Conservation (phyloP, 176 grass and related monocot species). For the Lolium multiflorum region DNA sequence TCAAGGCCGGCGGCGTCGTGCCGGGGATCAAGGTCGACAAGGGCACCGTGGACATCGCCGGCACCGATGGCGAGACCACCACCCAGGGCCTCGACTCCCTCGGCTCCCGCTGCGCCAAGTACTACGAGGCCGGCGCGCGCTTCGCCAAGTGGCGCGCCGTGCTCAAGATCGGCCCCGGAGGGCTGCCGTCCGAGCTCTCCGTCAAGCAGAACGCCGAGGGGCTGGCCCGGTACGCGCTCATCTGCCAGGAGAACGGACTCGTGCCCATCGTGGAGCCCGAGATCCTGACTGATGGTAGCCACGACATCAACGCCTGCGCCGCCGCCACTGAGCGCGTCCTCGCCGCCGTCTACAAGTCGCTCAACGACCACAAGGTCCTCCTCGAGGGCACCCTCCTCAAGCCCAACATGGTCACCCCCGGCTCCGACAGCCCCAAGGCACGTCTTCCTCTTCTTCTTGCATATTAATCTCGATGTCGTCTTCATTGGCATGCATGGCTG, state of each 20-base stretch:
- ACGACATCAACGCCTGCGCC: conserved; percentile 77
- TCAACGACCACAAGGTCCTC: conserved; percentile 89
- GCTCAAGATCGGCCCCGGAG: conserved; percentile 72
- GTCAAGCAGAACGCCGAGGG: conserved; percentile 85
- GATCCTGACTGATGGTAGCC: conserved; percentile 83
- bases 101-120: conserved; percentile 66
- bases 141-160: conserved; percentile 97
- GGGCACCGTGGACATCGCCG: conserved; percentile 82
- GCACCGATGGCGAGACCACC: conserved; percentile 82
- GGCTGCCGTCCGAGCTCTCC: conserved; percentile 78
- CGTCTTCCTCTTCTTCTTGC: background rate
- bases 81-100: conserved; percentile 88
- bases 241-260: conserved; percentile 91
- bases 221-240: conserved; percentile 76
- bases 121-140: conserved; percentile 86
- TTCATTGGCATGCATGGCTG: conserved; percentile 2
- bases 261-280: conserved; percentile 97
- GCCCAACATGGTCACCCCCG: conserved; percentile 95
- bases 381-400: conserved; percentile 92
- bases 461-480: background rate
- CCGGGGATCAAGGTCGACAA: conserved; percentile 98
- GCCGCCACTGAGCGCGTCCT: conserved; percentile 85
- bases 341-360: conserved; percentile 83
- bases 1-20: conserved; percentile 59
- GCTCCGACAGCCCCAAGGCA: conserved; percentile 90